Evolutionary conservation across 2,329 filamentous ascomycete species (phyloP), one percentile per base, ranked within the genome.

Genomic region (Phaeomoniella chlamydospora): DNA sequence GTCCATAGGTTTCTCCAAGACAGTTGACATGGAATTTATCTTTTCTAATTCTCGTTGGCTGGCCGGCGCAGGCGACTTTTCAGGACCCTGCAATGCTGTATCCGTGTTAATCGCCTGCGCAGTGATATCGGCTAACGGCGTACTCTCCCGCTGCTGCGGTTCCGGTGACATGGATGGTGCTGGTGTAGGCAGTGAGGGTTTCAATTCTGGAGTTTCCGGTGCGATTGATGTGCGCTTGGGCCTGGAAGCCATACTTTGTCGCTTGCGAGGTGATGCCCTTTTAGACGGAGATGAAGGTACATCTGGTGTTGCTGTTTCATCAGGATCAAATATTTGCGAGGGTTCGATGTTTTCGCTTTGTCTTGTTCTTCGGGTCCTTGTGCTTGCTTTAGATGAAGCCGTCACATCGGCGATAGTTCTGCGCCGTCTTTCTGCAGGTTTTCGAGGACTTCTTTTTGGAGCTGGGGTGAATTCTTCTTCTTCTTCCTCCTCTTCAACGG

Each of bases 1-100:
- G 49, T 94, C 88, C 79, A 94, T 87, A 0, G 88, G 88, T 54
- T 75, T 83, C 51, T 94, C 86, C 45, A 94, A 59, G 39, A 84
- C 67, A 1, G 83, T 82, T 46, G 84, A 74, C 59, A 84, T 76
- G 2, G 83, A 68, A 45, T 78, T 82, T 49, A 88, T 72, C 29
- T 81, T 80, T 55, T 81, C 81, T 32, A 78, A 60, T 59, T 18
- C 72, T 65, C 40, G 66, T 48, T 53, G 60, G 40, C 58, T 35
- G 29, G 37, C 64, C 15, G 63, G 57, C 37, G 64, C 60, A 22
- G 62, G 65, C 39, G 67, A 65, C 43, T 76, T 71, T 53, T 85
- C 86, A 48, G 80, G 59, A 29, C 69, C 71, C 15, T 70, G 64
- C 29, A 69, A 65, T 11, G 83, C 87, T 42, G 86, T 82, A 50